These are phyloP conservation scores for Tausonia pullulans DNA, from an alignment of 1,284 basidiomycete genomes.

Conservation along the genomic window DNA sequence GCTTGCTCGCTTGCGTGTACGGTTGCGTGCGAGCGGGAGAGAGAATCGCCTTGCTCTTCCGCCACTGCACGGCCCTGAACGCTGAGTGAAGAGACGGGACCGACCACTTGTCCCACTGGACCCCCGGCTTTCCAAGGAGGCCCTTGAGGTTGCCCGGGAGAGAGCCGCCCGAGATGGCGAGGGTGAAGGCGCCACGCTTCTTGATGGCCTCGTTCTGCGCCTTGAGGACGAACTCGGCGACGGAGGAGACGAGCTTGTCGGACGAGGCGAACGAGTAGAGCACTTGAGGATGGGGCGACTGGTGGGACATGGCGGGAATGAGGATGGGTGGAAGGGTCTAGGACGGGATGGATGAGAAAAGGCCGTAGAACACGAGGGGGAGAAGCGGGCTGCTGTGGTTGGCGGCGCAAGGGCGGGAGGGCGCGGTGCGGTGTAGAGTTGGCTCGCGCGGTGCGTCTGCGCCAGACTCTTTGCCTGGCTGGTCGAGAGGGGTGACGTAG, in stretches of 20 bases:
- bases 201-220: conserved; percentile 82
- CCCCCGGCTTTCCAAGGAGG: conserved; percentile 58
- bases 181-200: conserved; percentile 76
- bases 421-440: too few relatives aligned
- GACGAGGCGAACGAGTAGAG: conserved; percentile 59
- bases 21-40: too few relatives aligned
- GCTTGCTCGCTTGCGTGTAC: too few relatives aligned
- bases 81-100: conserved; percentile 23
- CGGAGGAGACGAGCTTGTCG: conserved; percentile 47
- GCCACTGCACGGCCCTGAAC: neutral
- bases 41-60: too few relatives aligned
- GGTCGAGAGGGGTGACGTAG: too few relatives aligned
- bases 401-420: too few relatives aligned
- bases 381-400: neutral
- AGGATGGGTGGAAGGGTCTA: neutral
- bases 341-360: neutral
- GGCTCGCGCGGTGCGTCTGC: too few relatives aligned
- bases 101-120: conserved; percentile 94
- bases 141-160: conserved; percentile 72
- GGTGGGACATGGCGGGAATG: conserved; percentile 30
- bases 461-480: too few relatives aligned
- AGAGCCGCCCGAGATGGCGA: conserved; percentile 89
- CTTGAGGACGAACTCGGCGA: conserved; percentile 74
- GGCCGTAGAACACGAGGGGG: neutral
- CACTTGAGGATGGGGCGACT: conserved; percentile 45